Percentiles rank a stretch among this genome's conserved stretches.
Evolutionary conservation across 768 basidiomycete genomes (phyloP).

Genomic region (Harrya chromipes): DNA sequence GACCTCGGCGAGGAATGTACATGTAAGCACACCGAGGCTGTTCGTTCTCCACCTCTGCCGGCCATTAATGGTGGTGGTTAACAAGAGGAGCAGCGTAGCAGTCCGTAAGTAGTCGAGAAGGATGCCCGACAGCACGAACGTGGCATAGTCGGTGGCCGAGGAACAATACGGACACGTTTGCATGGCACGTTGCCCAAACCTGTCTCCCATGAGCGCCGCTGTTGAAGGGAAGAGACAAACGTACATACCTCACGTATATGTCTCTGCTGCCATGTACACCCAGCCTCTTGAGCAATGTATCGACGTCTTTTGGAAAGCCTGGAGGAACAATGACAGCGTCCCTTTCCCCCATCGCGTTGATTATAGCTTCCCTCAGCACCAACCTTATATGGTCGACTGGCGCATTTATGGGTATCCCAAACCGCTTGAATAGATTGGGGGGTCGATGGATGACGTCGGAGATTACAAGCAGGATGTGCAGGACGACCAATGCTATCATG

Average conservation of each 20-base stretch:
- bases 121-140: slow-evolving; percentile 53
- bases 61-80: slow-evolving; percentile 42
- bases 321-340: slow-evolving; percentile 11
- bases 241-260: slow-evolving; percentile 55
- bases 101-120: slow-evolving; percentile 60
- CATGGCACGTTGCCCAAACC: slow-evolving; percentile 67
- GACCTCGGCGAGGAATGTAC: slow-evolving; percentile 48
- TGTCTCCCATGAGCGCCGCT: slow-evolving; percentile 22
- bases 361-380: slow-evolving; percentile 42
- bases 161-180: slow-evolving; percentile 65
- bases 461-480: slow-evolving; percentile 19
- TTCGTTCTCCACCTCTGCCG: slow-evolving; percentile 44
- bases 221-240: neutral
- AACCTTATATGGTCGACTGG: slow-evolving; percentile 52
- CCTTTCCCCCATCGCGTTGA: slow-evolving; percentile 23
- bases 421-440: slow-evolving; percentile 56
- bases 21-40: slow-evolving; percentile 47
- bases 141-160: slow-evolving; percentile 54
- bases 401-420: slow-evolving; percentile 53
- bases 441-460: slow-evolving; percentile 37
- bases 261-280: slow-evolving; percentile 55
- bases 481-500: slow-evolving; percentile 8
- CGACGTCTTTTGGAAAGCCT: slow-evolving; percentile 46
- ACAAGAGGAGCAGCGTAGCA: slow-evolving; percentile 43
- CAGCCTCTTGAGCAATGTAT: slow-evolving; percentile 52